Evolutionary conservation across 805 yeast species (phyloP).

Genomic region (Ogataea paradorogensis): DNA sequence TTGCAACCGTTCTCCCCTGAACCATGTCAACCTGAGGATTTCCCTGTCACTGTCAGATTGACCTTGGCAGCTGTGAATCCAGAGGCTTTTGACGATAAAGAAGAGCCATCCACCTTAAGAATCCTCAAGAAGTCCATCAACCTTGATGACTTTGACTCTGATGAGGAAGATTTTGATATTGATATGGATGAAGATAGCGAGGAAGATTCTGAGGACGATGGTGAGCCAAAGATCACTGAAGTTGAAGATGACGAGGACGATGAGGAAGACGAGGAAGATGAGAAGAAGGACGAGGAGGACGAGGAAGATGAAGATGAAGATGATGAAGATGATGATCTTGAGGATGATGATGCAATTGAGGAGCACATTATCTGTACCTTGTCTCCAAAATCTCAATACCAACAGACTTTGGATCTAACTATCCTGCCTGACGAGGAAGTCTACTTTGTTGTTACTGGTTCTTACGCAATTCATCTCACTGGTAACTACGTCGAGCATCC

Average conservation of each 20-base stretch:
- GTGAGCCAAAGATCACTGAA: conserved; percentile 29
- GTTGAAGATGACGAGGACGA: conserved; percentile 13
- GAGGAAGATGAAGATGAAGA: conserved; percentile 39
- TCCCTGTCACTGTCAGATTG: conserved; percentile 85
- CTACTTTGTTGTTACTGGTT: conserved; percentile 91
- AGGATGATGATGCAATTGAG: conserved; percentile 71
- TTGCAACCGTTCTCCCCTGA: conserved; percentile 84
- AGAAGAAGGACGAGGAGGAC: conserved; percentile 28
- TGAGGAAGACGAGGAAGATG: conserved; percentile 24
- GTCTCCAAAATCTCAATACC: conserved; percentile 79
- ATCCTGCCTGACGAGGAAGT: conserved; percentile 93
- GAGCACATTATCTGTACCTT: conserved; percentile 87
- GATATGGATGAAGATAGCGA: conserved; percentile 13
- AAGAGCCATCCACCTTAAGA: conserved; percentile 85
- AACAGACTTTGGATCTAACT: conserved; percentile 87
- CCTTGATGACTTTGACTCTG: conserved; percentile 43
- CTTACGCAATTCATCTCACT: conserved; percentile 85
- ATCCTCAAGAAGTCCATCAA: conserved; percentile 65
- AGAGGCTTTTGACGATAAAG: conserved; percentile 74
- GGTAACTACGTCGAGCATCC: conserved; percentile 98
- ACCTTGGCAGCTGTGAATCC: conserved; percentile 97
- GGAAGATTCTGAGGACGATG: conserved; percentile 42
- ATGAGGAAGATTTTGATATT: conserved; percentile 37
- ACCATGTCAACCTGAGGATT: conserved; percentile 81
- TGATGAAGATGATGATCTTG: conserved; percentile 54